Evolutionary conservation across 257 asterid species (phyloP).

Genomic region (Capsicum rhomboideum): DNA sequence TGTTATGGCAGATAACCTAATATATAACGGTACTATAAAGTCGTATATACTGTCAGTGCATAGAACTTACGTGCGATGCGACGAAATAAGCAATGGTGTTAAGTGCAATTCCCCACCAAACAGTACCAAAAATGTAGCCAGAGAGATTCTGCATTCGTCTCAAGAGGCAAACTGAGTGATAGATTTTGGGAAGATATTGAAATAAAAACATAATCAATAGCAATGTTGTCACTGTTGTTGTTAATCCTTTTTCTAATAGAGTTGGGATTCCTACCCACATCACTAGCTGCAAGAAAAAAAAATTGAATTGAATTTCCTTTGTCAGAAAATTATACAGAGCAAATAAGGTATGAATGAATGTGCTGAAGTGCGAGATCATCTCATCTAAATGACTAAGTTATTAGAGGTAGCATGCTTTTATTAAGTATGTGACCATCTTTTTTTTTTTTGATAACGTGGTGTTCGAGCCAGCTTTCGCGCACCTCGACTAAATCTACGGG

Average conservation of each 20-base stretch:
- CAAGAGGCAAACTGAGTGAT: slow-evolving; percentile 15
- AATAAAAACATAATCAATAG: slow-evolving; percentile 14
- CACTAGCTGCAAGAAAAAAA: slow-evolving; percentile 11
- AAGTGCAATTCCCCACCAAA: slow-evolving; percentile 34
- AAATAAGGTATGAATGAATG: not conserved
- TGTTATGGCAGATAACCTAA: not conserved
- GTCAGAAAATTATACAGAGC: not conserved
- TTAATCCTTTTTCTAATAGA: slow-evolving; percentile 6
- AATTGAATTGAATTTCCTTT: not conserved
- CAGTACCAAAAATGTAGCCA: slow-evolving; percentile 26
- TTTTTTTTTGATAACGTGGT: too few species aligned
- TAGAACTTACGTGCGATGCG: slow-evolving; percentile 11
- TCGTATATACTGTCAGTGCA: not conserved
- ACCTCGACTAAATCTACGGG: too few species aligned
- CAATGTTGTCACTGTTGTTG: slow-evolving; percentile 19
- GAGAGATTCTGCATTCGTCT: slow-evolving; percentile 13
- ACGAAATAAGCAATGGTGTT: slow-evolving; percentile 21
- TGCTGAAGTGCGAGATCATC: not conserved
- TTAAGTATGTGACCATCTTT: not conserved
- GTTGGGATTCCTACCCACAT: slow-evolving; percentile 16
- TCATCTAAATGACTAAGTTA: not conserved
- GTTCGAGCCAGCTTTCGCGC: too few species aligned
- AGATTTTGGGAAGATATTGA: slow-evolving; percentile 25
- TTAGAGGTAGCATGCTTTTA: not conserved
- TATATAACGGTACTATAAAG: too few species aligned